Percentiles rank a stretch among this genome's conserved stretches.
These are phyloP conservation scores for Podaxis pistillaris DNA, from an alignment of 768 basidiomycete species.

Conservation along the genomic window DNA sequence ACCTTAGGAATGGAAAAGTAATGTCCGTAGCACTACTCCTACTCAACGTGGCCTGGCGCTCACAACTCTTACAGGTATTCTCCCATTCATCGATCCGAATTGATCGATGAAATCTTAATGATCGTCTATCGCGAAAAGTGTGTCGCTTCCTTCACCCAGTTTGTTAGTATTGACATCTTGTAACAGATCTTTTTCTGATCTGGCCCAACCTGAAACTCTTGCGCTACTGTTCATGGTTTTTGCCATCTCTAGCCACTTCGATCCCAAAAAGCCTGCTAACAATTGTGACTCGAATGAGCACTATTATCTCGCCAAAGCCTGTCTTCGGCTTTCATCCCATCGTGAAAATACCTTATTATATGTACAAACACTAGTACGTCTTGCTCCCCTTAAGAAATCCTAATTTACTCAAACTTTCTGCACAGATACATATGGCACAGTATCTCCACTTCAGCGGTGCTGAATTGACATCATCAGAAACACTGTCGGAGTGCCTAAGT, in stretches of 20 bases:
- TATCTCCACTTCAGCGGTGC: constrained; percentile 60
- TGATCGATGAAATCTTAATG: constrained; percentile 55
- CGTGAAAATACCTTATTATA: constrained; percentile 51
- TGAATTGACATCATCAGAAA: constrained; percentile 42
- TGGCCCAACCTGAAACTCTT: constrained; percentile 28
- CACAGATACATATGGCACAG: constrained; percentile 39
- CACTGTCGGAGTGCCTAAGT: constrained; percentile 58
- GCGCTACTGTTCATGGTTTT: constrained; percentile 66
- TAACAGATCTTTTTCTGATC: constrained; percentile 7
- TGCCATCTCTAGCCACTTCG: constrained; percentile 64
- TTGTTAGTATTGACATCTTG: neutral
- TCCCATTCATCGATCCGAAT: constrained; percentile 49
- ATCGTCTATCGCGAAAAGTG: constrained; percentile 55
- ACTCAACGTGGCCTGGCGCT: neutral
- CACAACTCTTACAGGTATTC: constrained; percentile 41
- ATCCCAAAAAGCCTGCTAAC: constrained; percentile 45
- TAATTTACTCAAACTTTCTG: neutral
- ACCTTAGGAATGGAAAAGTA: constrained; percentile 59
- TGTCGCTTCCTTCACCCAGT: constrained; percentile 15
- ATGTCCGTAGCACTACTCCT: constrained; percentile 38
- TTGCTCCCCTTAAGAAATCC: neutral
- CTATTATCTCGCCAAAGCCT: constrained; percentile 54
- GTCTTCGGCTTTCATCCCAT: constrained; percentile 44
- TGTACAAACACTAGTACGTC: constrained; percentile 55
- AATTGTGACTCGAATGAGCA: constrained; percentile 59